phyloP scores from a whole-genome alignment of 2,329 filamentous ascomycete species.

The Exophiala mesophila region DNA sequence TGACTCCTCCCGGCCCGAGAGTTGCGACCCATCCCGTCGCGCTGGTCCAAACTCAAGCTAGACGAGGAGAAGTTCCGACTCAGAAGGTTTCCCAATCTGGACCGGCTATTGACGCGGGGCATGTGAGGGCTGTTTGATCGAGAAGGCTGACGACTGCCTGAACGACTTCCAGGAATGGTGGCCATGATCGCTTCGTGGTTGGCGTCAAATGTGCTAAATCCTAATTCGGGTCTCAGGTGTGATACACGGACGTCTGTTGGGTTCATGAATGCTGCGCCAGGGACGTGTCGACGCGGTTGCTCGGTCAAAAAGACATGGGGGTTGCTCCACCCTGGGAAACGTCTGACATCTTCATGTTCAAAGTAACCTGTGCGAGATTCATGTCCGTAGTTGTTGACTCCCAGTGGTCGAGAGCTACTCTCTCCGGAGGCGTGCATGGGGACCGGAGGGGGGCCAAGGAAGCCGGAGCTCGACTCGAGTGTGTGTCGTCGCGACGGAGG shows the following conservation, averaged over 20 bases:
- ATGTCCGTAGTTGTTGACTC: constrained; percentile 13
- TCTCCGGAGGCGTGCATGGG: constrained; percentile 15
- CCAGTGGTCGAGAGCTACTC: constrained; percentile 14
- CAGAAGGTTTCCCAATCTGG: constrained; percentile 22
- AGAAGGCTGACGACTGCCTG: constrained; percentile 24
- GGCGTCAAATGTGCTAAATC: constrained; percentile 26
- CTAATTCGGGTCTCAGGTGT: constrained; percentile 23
- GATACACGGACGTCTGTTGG: constrained; percentile 16
- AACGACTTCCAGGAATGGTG: constrained; percentile 25
- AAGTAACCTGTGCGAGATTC: constrained; percentile 17
- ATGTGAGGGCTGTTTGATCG: constrained; percentile 25
- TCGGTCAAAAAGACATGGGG: constrained; percentile 11
- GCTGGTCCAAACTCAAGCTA: constrained; percentile 17
- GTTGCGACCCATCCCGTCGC: constrained; percentile 13
- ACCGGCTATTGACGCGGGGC: constrained; percentile 23
- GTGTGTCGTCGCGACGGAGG: constrained; percentile 24
- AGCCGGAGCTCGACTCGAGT: constrained; percentile 15
- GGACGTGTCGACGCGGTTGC: constrained; percentile 11
- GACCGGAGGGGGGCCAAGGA: constrained; percentile 16
- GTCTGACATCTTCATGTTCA: constrained; percentile 15
- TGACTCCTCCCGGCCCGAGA: constrained; percentile 15
- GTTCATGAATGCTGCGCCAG: constrained; percentile 15
- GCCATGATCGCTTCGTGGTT: constrained; percentile 28
- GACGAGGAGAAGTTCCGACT: constrained; percentile 16
- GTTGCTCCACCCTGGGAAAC: constrained; percentile 11